A percentile compares a stretch with the other conserved stretches of the same genome.
Conservation (phyloP, 2,329 filamentous ascomycete species). For the Fusarium phyllophilum region DNA sequence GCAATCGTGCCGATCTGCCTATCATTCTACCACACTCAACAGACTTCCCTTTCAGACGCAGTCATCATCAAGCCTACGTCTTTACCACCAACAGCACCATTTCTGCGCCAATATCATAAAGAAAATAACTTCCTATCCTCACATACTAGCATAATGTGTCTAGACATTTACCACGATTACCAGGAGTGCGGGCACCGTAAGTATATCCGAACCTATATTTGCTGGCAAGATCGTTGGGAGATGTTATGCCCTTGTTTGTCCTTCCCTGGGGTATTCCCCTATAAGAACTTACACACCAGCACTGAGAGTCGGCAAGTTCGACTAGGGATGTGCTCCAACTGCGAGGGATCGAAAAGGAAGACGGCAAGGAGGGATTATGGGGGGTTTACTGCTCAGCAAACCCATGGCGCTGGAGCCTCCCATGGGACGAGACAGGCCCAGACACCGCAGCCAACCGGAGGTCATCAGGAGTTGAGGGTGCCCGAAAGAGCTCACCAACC, state of each 20-base stretch:
- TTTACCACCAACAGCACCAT: neutral
- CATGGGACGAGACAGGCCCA: neutral
- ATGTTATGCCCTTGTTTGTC: neutral
- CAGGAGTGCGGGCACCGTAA: neutral
- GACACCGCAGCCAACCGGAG: neutral
- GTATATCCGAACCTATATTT: neutral
- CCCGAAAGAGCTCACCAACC: neutral
- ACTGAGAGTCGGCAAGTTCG: neutral
- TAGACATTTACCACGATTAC: neutral
- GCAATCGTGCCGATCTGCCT: neutral
- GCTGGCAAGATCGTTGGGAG: conserved; percentile 6
- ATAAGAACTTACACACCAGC: neutral
- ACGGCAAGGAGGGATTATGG: neutral
- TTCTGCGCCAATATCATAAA: neutral
- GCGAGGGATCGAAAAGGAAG: neutral
- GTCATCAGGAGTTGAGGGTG: neutral
- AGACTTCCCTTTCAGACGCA: neutral
- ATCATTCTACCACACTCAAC: neutral
- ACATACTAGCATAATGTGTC: neutral
- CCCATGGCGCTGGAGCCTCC: neutral
- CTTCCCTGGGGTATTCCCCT: neutral
- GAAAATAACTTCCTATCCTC: neutral
- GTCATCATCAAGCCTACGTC: neutral
- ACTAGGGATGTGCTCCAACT: neutral
- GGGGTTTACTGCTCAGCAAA: neutral